phyloP scores from a whole-genome alignment of 2,329 filamentous ascomycete species.

The Pseudogymnoascus sp. region DNA sequence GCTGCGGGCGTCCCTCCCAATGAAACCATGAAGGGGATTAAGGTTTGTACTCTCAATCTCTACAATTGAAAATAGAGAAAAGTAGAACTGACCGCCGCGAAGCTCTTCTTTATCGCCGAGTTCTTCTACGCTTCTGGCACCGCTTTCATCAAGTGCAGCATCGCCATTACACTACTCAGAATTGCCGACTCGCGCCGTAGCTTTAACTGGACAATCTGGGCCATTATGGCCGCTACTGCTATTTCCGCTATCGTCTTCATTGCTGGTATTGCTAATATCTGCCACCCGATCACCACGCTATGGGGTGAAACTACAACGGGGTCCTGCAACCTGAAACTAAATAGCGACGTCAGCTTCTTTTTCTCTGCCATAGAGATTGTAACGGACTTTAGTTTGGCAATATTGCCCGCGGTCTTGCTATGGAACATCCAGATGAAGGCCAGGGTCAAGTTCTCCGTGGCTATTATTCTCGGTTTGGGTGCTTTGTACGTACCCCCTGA shows the following conservation, averaged over 20 bases:
- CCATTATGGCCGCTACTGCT: slow-evolving; percentile 19
- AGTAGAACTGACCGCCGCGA: slow-evolving; percentile 10
- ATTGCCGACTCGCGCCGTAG: slow-evolving; percentile 25
- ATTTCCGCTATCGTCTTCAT: slow-evolving; percentile 25
- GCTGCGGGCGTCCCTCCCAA: slow-evolving; percentile 12
- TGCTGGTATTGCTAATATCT: slow-evolving; percentile 25
- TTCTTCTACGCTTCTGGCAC: slow-evolving; percentile 31
- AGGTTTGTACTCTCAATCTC: slow-evolving; percentile 14
- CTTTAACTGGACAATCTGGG: slow-evolving; percentile 24
- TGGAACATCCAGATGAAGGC: slow-evolving; percentile 35
- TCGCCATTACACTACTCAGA: slow-evolving; percentile 26
- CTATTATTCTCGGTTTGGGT: slow-evolving; percentile 35
- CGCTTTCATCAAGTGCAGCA: slow-evolving; percentile 25
- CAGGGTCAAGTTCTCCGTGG: slow-evolving; percentile 37
- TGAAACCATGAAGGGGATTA: slow-evolving; percentile 19
- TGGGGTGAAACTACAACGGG: slow-evolving; percentile 26
- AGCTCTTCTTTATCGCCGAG: slow-evolving; percentile 32
- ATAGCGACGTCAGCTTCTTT: slow-evolving; percentile 28
- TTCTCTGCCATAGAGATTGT: slow-evolving; percentile 30
- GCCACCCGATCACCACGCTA: slow-evolving; percentile 26
- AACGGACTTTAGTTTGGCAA: slow-evolving; percentile 29
- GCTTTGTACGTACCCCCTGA: slow-evolving; percentile 29
- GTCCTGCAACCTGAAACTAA: slow-evolving; percentile 23
- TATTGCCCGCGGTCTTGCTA: slow-evolving; percentile 33
- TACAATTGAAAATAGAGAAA: neutral